phyloP scores from a whole-genome alignment of 2,329 filamentous ascomycete species.

The Pseudogymnoascus sp. region DNA sequence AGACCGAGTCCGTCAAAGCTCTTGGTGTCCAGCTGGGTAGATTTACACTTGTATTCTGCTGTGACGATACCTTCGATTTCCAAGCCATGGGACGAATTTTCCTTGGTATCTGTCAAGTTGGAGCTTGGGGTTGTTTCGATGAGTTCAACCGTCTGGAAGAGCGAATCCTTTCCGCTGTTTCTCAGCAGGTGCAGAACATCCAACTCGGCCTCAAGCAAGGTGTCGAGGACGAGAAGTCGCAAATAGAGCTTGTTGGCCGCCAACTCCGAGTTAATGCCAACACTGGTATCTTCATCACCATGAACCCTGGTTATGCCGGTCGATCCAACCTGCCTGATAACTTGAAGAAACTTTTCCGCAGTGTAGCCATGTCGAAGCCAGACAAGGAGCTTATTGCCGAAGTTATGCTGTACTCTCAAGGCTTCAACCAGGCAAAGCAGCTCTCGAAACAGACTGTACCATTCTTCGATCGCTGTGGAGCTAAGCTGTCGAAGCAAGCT shows the following conservation, averaged over 20 bases:
- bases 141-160: slow-evolving; percentile 99
- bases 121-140: slow-evolving; percentile 99
- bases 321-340: slow-evolving; percentile 98
- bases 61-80: slow-evolving; percentile 99
- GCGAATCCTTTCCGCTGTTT: slow-evolving; percentile 93
- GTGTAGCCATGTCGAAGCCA: slow-evolving; percentile 98
- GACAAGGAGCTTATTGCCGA: slow-evolving; percentile 99
- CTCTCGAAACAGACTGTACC: slow-evolving; percentile 94
- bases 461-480: slow-evolving; percentile 89
- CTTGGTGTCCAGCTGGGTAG: slow-evolving; percentile 91
- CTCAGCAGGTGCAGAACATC: slow-evolving; percentile 98
- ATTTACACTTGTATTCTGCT: slow-evolving; percentile 98
- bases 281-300: slow-evolving; percentile 98
- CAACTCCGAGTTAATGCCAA: slow-evolving; percentile 84
- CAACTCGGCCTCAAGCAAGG: slow-evolving; percentile 88
- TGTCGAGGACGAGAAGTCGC: slow-evolving; percentile 68
- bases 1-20: slow-evolving; percentile 98
- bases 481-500: slow-evolving; percentile 81
- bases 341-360: slow-evolving; percentile 98
- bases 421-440: slow-evolving; percentile 91
- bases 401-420: slow-evolving; percentile 99
- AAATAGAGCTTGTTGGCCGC: slow-evolving; percentile 90
- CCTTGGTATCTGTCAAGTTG: slow-evolving; percentile 96
- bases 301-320: slow-evolving; percentile 98
- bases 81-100: slow-evolving; percentile 99